Evolutionary conservation across 176 grass and related monocot genomes (phyloP).

Genomic region (Aegilops speltoides): DNA sequence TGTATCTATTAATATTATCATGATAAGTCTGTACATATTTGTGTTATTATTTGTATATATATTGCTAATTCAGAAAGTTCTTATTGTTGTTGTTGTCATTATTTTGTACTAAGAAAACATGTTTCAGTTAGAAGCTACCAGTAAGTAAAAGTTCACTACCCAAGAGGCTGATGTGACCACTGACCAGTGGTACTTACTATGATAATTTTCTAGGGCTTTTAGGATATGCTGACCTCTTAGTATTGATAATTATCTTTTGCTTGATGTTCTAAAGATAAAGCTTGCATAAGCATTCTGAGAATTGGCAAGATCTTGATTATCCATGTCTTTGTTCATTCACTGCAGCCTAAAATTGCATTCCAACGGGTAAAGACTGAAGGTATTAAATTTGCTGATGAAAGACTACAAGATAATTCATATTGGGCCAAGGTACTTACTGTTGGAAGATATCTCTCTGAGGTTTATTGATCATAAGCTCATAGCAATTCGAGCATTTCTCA

Average conservation of each 20-base stretch:
- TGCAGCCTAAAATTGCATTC: conserved; percentile 78
- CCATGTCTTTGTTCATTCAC: conserved; percentile 3
- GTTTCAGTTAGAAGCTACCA: not conserved
- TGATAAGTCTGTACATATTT: not conserved
- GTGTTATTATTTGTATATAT: not conserved
- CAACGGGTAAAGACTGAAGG: conserved; percentile 70
- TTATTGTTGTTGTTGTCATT: not conserved
- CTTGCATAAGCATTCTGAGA: not conserved
- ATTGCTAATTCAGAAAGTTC: not conserved
- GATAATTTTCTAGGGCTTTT: not conserved
- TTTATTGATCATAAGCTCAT: not conserved
- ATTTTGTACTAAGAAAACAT: not conserved
- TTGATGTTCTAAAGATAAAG: not conserved
- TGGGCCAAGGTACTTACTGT: conserved; percentile 75
- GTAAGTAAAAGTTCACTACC: not conserved
- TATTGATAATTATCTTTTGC: not conserved
- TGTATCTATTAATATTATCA: not conserved
- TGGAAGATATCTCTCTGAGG: not conserved
- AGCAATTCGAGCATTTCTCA: not conserved
- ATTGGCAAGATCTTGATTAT: not conserved
- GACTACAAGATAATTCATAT: conserved; percentile 89
- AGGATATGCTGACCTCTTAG: not conserved
- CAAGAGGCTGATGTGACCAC: not conserved
- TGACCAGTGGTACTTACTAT: not conserved
- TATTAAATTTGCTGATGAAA: conserved; percentile 72